A percentile compares a stretch with the other conserved stretches of the same genome.
phyloP scores from a whole-genome alignment of 495 filamentous ascomycete species.

The Penicillium fimorum region DNA sequence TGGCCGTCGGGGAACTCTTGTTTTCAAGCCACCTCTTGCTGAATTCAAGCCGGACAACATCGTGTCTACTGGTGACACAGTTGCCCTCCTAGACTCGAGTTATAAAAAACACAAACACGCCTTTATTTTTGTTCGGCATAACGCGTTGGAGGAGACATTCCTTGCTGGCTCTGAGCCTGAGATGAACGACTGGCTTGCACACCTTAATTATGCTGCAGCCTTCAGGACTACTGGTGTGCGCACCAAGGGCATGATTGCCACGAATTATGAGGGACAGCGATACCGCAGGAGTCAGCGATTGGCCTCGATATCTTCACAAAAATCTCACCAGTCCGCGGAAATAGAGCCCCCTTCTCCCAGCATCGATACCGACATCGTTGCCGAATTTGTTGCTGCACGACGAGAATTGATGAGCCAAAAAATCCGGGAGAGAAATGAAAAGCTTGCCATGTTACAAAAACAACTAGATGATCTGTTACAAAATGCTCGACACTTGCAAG shows the following conservation, averaged over 20 bases:
- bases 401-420: conserved; percentile 78
- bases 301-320: conserved; percentile 50
- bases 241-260: conserved; percentile 81
- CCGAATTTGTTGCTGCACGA: conserved; percentile 78
- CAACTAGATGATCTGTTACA: conserved; percentile 78
- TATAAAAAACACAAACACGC: conserved; percentile 98
- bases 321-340: conserved; percentile 30
- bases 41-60: conserved; percentile 90
- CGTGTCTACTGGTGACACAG: conserved; percentile 89
- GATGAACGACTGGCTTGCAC: conserved; percentile 96
- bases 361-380: conserved; percentile 76
- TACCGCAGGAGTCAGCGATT: conserved; percentile 67
- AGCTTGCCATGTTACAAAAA: conserved; percentile 66
- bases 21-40: conserved; percentile 84
- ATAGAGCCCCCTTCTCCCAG: conserved; percentile 48
- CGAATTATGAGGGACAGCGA: conserved; percentile 79
- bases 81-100: conserved; percentile 77
- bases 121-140: conserved; percentile 86
- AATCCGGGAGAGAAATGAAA: conserved; percentile 81
- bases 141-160: conserved; percentile 85
- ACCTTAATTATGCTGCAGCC: conserved; percentile 93
- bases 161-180: conserved; percentile 84
- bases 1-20: conserved; percentile 55
- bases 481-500: conserved; percentile 88
- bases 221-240: conserved; percentile 91